Conservation (phyloP, 352 stramenopile genomes). For the Phytophthora capsici region DNA sequence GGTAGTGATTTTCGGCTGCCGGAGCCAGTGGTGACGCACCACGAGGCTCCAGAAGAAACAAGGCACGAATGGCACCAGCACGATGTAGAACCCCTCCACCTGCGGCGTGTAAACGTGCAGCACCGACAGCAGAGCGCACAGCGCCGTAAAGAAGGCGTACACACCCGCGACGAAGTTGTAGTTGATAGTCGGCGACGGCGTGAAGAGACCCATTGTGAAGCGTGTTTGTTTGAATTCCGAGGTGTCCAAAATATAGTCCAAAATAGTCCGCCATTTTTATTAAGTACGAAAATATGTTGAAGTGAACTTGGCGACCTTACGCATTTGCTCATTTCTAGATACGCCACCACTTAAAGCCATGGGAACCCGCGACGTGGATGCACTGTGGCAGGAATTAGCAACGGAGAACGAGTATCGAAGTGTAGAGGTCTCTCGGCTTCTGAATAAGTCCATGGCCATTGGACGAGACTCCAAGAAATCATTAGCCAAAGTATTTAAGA, state of each 20-base stretch:
- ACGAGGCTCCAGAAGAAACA: slow-evolving; percentile 87
- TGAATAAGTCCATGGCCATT: slow-evolving; percentile 50
- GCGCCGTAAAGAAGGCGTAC: slow-evolving; percentile 71
- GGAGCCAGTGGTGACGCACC: slow-evolving; percentile 78
- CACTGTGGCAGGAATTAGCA: slow-evolving; percentile 59
- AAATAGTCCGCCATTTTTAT: no score
- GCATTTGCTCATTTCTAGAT: slow-evolving; percentile 17
- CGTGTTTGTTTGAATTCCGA: background rate
- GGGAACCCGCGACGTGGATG: slow-evolving; percentile 43
- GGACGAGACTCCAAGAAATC: slow-evolving; percentile 4
- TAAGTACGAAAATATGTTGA: no score
- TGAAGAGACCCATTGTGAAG: slow-evolving; percentile 50
- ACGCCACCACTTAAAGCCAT: background rate
- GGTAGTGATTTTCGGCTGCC: slow-evolving; percentile 17
- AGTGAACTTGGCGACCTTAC: slow-evolving; percentile 26
- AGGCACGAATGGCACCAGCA: slow-evolving; percentile 80
- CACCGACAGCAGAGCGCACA: slow-evolving; percentile 65
- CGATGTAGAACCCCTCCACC: slow-evolving; percentile 87
- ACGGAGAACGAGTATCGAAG: slow-evolving; percentile 32
- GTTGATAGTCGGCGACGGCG: slow-evolving; percentile 83
- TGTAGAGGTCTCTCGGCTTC: slow-evolving; percentile 38
- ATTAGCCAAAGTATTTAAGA: background rate
- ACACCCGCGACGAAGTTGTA: slow-evolving; percentile 89
- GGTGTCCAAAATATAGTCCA: no score
- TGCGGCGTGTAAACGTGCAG: slow-evolving; percentile 69